Base-by-base conservation (phyloP, 495 filamentous ascomycete species). In the Viridothelium virens region DNA sequence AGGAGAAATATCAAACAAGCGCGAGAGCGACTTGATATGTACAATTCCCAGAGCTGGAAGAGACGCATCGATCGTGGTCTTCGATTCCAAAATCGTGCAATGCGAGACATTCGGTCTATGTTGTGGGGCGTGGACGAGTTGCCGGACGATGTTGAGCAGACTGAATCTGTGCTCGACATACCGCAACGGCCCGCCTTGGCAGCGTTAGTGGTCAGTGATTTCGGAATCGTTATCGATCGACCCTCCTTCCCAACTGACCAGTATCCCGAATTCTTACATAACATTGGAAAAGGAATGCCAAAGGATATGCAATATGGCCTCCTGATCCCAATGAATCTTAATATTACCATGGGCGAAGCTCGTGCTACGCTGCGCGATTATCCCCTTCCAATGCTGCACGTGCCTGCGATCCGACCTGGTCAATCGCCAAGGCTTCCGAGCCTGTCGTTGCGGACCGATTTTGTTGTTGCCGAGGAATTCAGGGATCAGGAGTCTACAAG, bases 381-480 rank as follows among this genome's bases (percentile, higher is more conserved):
- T 73, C 94, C 94, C 14, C 79, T 97, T 36, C 94, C 96, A 4
- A 78, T 99, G 41, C 72, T 99, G 37, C 95, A 99, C 75, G 87
- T 99, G 39, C 94, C 94, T 7, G 83, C 89, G 5, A 84, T 93
- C 44, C 88, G 89, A 65, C 78, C 88, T 7, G 88, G 86, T 1
- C 94, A 97, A 69, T 89, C 91, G 25, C 82, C 87, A 33, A 85
- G 89, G 65, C 74, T 93, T n/a, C 86, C 90, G 3, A 89, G 91
- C 59, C 85, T 93, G 79, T 90, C 87, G 2, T 79, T 97, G 68
- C 86, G 86, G 66, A 92, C 94, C 6, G 90, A 99, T 73, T 96
- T 99, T 76, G 92, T 99, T 16, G 89, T 99, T 66, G 95, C 91
- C 2, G 94, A 99, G 78, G 95, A 99, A 76, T 95, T 85, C 69